Evolutionary conservation across 108 stramenopile species (phyloP).

Genomic region (Aurantiochytrium sp.): DNA sequence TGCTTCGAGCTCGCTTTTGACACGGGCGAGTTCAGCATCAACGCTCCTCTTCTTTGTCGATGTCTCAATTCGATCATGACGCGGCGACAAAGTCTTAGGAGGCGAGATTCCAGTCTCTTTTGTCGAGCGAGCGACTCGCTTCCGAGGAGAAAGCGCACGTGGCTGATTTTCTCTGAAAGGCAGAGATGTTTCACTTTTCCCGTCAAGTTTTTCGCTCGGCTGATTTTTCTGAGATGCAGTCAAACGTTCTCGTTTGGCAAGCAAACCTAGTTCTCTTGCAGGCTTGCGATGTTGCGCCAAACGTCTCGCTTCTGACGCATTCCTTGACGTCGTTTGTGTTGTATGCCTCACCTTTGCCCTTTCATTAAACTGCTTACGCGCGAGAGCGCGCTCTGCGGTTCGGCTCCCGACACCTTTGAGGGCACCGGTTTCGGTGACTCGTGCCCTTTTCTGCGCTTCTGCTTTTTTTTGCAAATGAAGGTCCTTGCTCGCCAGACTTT

Average conservation of each 20-base stretch:
- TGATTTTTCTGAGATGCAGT: too few relatives aligned
- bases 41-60: not conserved
- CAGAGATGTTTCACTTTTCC: too few relatives aligned
- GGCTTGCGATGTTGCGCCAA: too few relatives aligned
- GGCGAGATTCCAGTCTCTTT: too few relatives aligned
- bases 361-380: not conserved
- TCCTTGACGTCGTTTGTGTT: not conserved
- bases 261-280: too few relatives aligned
- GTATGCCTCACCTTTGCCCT: not conserved
- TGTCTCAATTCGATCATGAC: not conserved
- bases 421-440: not conserved
- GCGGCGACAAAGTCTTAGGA: not conserved
- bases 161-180: too few relatives aligned
- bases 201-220: too few relatives aligned
- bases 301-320: too few relatives aligned
- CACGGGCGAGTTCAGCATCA: not conserved
- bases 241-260: too few relatives aligned
- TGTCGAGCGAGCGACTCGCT: too few relatives aligned
- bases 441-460: not conserved
- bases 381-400: not conserved
- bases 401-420: not conserved
- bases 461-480: not conserved
- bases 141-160: too few relatives aligned
- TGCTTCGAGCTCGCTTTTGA: not conserved
- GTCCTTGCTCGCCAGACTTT: not conserved